Evolutionary conservation across 2,329 filamentous ascomycete genomes (phyloP), one percentile per base, ranked within the genome.

Genomic region (Rhexocercosporidium sp.): DNA sequence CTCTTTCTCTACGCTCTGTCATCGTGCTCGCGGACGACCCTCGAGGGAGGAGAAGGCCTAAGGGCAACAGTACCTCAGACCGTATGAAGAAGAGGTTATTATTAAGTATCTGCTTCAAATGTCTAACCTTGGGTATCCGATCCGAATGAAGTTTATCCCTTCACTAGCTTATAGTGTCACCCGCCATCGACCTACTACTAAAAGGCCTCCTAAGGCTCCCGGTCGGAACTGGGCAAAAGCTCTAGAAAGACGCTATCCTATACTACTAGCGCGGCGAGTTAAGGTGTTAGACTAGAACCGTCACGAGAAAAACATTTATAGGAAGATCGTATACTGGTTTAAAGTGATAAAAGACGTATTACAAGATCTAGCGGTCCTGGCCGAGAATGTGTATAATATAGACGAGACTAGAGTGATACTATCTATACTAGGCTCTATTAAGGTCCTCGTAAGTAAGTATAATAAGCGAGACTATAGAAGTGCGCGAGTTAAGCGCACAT

Each of bases 251-350:
- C 71, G 71, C 54, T 46, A 74, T 66, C 71, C 64, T 66, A 61
- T 59, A 56, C 66, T 73, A 27, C 62, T 65, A 66, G 66, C 66
- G 57, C 62, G 66, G 67, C 47, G 61, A 68, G 57, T 46, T 29
- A 65, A 41, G 62, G 65, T 59, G 59, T 69, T 74, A 53, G 66
- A 59, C 65, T 65, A 22, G 62, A 37, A 69, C 64, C 66, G 65
- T 29, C 37, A 71, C 41, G 54, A 71, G 53, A 68, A 53, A 27
- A 67, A 62, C 46, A 70, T 64, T 44, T 64, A 70, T 70, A 71
- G 74, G 31, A 77, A 78, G 69, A 74, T 74, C 46, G 69, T 75
- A 71, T 73, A 77, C 77, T 72, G 64, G 72, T 77, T 79, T 72
- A 64, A 72, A 25, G 67, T 78, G 31, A 78, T 79, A 60, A 63